A percentile compares a stretch with the other conserved stretches of the same genome.
phyloP scores from a whole-genome alignment of 2,329 filamentous ascomycete genomes.

The Didymellaceae sp. region DNA sequence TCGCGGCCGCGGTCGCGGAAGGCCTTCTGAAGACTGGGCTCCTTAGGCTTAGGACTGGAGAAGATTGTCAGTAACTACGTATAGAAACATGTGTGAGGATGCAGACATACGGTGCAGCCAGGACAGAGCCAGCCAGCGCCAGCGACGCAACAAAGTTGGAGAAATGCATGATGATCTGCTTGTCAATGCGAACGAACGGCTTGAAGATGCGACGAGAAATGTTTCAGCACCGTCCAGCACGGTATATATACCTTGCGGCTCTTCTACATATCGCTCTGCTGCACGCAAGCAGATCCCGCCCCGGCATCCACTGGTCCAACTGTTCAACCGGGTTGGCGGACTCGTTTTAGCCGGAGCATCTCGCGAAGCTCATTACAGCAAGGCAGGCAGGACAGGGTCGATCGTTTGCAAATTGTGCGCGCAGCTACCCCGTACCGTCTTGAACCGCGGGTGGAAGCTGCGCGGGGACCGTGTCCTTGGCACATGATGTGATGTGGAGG shows the following conservation, averaged over 20 bases:
- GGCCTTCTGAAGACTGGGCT: conserved; percentile 35
- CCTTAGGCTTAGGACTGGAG: conserved; percentile 16
- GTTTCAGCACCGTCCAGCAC: background rate
- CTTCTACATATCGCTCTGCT: background rate
- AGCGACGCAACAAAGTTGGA: conserved; percentile 33
- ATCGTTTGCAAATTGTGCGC: no score
- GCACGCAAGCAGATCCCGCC: no score
- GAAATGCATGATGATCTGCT: conserved; percentile 34
- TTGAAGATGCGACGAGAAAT: conserved; percentile 4
- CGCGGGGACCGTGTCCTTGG: conserved; percentile 8
- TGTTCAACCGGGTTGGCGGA: conserved; percentile 21
- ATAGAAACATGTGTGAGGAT: no score
- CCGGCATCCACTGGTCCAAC: no score
- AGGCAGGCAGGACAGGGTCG: no score
- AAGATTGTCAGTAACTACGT: background rate
- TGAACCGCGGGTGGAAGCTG: conserved; percentile 16
- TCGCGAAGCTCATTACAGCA: background rate
- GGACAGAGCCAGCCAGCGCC: conserved; percentile 29
- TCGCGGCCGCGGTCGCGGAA: conserved; percentile 29
- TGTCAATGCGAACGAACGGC: background rate
- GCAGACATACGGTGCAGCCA: conserved; percentile 24
- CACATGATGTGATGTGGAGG: background rate
- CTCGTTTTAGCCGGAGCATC: conserved; percentile 21
- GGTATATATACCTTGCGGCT: conserved; percentile 16
- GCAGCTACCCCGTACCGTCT: no score